phyloP scores from a whole-genome alignment of 2,329 filamentous ascomycete genomes.

The Botryosphaeria agaves region DNA sequence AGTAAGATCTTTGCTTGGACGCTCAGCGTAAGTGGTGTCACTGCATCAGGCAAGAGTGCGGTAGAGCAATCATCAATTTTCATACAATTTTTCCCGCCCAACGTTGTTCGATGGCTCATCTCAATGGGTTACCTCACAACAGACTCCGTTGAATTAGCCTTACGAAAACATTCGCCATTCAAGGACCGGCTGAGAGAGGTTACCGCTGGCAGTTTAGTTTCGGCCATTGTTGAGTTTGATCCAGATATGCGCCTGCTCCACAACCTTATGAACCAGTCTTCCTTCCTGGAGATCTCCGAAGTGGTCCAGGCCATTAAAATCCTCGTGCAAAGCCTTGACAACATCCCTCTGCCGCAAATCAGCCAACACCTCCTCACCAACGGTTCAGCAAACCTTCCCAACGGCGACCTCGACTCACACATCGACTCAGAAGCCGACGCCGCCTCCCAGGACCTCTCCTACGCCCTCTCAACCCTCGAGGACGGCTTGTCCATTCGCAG shows the following conservation, averaged over 20 bases:
- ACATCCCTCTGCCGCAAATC: conserved; percentile 10
- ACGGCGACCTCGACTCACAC: conserved; percentile 8
- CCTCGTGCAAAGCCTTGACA: conserved; percentile 52
- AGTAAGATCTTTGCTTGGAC: conserved; percentile 34
- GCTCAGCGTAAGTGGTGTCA: no score
- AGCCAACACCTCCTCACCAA: conserved; percentile 23
- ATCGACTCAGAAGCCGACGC: conserved; percentile 20
- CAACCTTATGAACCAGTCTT: conserved; percentile 42
- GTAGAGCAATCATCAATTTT: conserved; percentile 10
- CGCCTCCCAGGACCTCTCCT: conserved; percentile 39
- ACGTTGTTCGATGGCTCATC: conserved; percentile 42
- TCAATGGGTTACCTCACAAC: conserved; percentile 32
- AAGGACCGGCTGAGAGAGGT: conserved; percentile 10
- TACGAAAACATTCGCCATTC: conserved; percentile 10
- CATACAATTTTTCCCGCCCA: conserved; percentile 29
- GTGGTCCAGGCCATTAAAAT: conserved; percentile 47
- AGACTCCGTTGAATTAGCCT: conserved; percentile 24
- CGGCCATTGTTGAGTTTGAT: conserved; percentile 46
- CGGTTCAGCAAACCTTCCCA: conserved; percentile 8
- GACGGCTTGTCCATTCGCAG: conserved; percentile 46
- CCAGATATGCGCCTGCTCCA: conserved; percentile 49
- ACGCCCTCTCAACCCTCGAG: conserved; percentile 49
- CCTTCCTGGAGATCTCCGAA: conserved; percentile 47
- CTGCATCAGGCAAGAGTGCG: no score
- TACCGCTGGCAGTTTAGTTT: conserved; percentile 43